Evolutionary conservation across 1,284 basidiomycete genomes (phyloP), one percentile per base, ranked within the genome.

Genomic region (Cronartium quercuum): DNA sequence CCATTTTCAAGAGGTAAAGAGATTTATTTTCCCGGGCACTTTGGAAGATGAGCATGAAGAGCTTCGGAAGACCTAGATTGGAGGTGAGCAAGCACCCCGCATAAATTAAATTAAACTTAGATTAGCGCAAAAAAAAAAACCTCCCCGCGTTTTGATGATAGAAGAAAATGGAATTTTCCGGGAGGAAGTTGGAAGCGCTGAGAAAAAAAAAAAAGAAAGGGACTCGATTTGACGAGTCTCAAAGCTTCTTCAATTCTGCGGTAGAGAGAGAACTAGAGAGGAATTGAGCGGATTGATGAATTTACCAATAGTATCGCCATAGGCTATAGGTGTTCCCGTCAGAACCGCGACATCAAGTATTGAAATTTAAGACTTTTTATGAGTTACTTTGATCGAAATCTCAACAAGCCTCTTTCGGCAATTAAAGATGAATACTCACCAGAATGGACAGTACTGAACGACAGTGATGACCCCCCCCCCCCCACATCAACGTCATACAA

Each of bases 241-340:
- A n/a, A n/a, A n/a, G n/a, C n/a, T n/a, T n/a, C n/a, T n/a, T n/a
- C n/a, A n/a, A n/a, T n/a, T n/a, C n/a, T n/a, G n/a, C n/a, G n/a
- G n/a, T n/a, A n/a, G n/a, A n/a, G n/a, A n/a, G n/a, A n/a, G n/a
- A n/a, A n/a, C n/a, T n/a, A n/a, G n/a, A n/a, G n/a, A n/a, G n/a
- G n/a, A n/a, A n/a, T n/a, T n/a, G n/a, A n/a, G n/a, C 2, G 51
- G 29, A 29, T 55, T n/a, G 34, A 58, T n/a, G 38, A 40, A 37
- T 21, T 68, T 24, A 68, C 66, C 66, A 68, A 40, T 57, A 68
- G 35, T 68, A 68, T 29, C 66, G 37, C 66, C 66, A 68, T 58
- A 57, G 66, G n/a, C 66, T 68, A 35, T 15, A 13, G 15, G 15
- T 35, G 9, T n/a, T n/a, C n/a, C n/a, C n/a, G n/a, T n/a, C n/a